phyloP scores from a whole-genome alignment of 2,329 filamentous ascomycete species.

The Aspergillus glaucus region DNA sequence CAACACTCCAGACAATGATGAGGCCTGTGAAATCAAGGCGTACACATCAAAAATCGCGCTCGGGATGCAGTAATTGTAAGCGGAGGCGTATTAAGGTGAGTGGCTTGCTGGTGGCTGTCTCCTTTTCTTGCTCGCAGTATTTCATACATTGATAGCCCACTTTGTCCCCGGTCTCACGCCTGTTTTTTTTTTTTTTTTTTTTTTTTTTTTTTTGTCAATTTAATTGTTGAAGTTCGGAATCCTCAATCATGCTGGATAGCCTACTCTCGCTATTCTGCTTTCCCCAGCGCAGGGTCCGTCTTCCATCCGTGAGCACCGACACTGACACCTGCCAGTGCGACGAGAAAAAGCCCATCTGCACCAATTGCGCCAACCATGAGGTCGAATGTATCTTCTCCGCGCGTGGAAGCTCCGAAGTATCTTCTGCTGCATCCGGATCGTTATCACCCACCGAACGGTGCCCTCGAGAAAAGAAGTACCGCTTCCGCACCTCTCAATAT shows the following conservation, averaged over 20 bases:
- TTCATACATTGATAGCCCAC: neutral
- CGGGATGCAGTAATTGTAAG: slow-evolving; percentile 30
- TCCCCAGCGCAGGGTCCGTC: neutral
- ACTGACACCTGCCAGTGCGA: slow-evolving; percentile 23
- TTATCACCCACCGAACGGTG: neutral
- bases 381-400: slow-evolving; percentile 21
- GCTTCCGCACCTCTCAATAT: neutral
- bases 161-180: no score
- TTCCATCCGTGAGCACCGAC: neutral
- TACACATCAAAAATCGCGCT: slow-evolving; percentile 28
- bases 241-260: neutral
- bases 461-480: neutral
- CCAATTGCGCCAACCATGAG: slow-evolving; percentile 23
- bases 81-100: slow-evolving; percentile 30
- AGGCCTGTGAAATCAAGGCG: slow-evolving; percentile 14
- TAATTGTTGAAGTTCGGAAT: neutral
- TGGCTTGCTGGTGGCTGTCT: neutral
- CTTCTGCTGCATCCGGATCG: slow-evolving; percentile 9
- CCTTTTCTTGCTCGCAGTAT: neutral
- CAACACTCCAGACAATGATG: slow-evolving; percentile 1
- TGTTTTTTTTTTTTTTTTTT: no score
- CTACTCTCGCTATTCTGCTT: neutral
- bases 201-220: no score
- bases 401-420: slow-evolving; percentile 5
- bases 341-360: slow-evolving; percentile 25